These are phyloP conservation scores for Starmerella floricola DNA, from an alignment of 805 yeast species.

Conservation along the genomic window DNA sequence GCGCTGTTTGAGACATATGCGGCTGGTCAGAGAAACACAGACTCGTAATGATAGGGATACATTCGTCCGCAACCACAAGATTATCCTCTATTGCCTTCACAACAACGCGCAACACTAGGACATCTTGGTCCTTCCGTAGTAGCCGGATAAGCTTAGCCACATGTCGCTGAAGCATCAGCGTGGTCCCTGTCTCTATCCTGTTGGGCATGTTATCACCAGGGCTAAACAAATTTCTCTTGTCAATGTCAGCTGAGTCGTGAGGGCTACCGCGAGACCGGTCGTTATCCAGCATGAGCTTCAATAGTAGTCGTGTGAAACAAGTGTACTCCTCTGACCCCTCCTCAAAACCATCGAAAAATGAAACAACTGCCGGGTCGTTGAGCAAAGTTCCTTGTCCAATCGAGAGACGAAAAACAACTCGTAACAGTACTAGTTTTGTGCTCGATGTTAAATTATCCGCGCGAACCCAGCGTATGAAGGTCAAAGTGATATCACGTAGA, in stretches of 20 bases:
- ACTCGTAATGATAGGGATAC: slow-evolving; percentile 7
- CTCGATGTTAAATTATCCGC: not conserved
- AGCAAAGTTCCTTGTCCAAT: not conserved
- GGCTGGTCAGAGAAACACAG: slow-evolving; percentile 8
- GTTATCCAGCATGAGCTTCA: slow-evolving; percentile 1
- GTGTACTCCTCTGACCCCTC: not conserved
- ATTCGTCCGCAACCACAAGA: slow-evolving; percentile 14
- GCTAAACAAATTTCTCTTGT: too few relatives aligned
- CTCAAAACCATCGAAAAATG: not conserved
- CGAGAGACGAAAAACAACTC: not conserved
- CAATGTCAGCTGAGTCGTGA: too few relatives aligned
- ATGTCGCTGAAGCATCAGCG: slow-evolving; percentile 8
- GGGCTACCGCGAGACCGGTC: too few relatives aligned
- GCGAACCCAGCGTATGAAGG: not conserved
- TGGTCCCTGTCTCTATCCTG: not conserved
- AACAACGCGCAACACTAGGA: slow-evolving; percentile 8
- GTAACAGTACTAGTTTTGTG: not conserved
- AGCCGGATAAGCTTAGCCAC: slow-evolving; percentile 5
- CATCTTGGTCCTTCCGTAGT: slow-evolving; percentile 4
- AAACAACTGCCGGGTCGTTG: not conserved
- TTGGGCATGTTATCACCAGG: too few relatives aligned
- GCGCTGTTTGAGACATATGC: slow-evolving; percentile 12
- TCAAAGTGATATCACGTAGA: not conserved
- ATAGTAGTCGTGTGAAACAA: not conserved
- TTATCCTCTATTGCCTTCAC: slow-evolving; percentile 15